Percentiles rank a stretch among this genome's conserved stretches.
Evolutionary conservation across 2,329 filamentous ascomycete species (phyloP).

Genomic region (Arthrinium puccinioides): DNA sequence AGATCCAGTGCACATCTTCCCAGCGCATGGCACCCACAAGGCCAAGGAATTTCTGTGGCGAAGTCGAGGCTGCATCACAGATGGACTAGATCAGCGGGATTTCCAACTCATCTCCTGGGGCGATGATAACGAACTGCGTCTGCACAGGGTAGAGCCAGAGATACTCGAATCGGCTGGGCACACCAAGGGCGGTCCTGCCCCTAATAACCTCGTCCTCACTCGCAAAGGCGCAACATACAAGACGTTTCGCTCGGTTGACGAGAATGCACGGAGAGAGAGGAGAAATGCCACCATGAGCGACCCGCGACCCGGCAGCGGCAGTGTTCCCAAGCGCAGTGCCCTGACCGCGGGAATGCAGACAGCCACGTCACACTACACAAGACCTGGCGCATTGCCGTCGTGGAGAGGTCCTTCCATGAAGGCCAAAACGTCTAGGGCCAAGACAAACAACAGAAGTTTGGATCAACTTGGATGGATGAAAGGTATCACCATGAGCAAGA

Average conservation of each 20-base stretch:
- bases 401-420: slow-evolving; percentile 56
- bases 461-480: slow-evolving; percentile 64
- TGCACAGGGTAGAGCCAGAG: slow-evolving; percentile 64
- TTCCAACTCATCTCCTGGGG: slow-evolving; percentile 94
- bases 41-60: slow-evolving; percentile 93
- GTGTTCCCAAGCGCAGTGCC: slow-evolving; percentile 34
- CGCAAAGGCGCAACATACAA: slow-evolving; percentile 80
- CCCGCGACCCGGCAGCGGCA: slow-evolving; percentile 39
- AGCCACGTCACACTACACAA: slow-evolving; percentile 27
- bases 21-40: slow-evolving; percentile 56
- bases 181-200: slow-evolving; percentile 58
- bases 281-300: slow-evolving; percentile 56
- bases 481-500: slow-evolving; percentile 56
- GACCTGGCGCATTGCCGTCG: slow-evolving; percentile 25
- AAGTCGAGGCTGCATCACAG: slow-evolving; percentile 59
- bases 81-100: slow-evolving; percentile 73
- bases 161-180: slow-evolving; percentile 65
- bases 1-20: slow-evolving; percentile 49
- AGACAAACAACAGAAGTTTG: slow-evolving; percentile 37
- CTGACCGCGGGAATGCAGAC: slow-evolving; percentile 37
- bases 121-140: slow-evolving; percentile 71
- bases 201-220: slow-evolving; percentile 62
- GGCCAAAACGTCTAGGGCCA: slow-evolving; percentile 36
- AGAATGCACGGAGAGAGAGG: slow-evolving; percentile 48
- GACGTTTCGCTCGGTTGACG: slow-evolving; percentile 71